Evolutionary conservation across 768 basidiomycete species (phyloP).

Genomic region (Trametes villosa): DNA sequence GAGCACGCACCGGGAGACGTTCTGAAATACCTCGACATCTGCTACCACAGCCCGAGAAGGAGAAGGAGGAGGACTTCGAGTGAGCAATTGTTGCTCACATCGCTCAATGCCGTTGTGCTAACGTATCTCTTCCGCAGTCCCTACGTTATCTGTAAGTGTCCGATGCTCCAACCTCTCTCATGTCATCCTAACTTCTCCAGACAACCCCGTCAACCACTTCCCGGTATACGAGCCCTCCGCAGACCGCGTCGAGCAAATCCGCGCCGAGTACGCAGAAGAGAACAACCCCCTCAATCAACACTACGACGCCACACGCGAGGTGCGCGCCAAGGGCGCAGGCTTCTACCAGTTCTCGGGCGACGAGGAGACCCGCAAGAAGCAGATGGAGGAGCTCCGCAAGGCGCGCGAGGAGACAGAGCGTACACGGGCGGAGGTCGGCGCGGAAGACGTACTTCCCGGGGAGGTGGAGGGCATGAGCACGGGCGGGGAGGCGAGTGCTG

Average conservation of each 20-base stretch:
- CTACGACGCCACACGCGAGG: constrained; percentile 83
- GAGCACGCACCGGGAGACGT: constrained; percentile 64
- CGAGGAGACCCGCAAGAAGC: constrained; percentile 71
- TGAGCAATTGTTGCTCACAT: constrained; percentile 47
- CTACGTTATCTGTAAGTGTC: constrained; percentile 30
- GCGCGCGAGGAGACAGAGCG: constrained; percentile 74
- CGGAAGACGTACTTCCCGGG: constrained; percentile 64
- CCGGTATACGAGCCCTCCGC: constrained; percentile 86
- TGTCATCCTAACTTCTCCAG: constrained; percentile 41
- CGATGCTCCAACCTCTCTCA: neutral
- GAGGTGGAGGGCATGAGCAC: constrained; percentile 77
- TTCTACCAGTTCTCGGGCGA: constrained; percentile 92
- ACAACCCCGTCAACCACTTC: constrained; percentile 83
- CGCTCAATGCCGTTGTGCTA: constrained; percentile 29
- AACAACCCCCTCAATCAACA: constrained; percentile 75
- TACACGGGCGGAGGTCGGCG: constrained; percentile 61
- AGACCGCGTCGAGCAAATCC: constrained; percentile 77
- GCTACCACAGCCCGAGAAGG: constrained; percentile 48
- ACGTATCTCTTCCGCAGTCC: constrained; percentile 22
- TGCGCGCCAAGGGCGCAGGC: constrained; percentile 86
- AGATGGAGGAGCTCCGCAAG: constrained; percentile 82
- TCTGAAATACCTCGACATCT: constrained; percentile 81
- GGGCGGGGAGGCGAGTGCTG: constrained; percentile 31
- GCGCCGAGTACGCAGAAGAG: constrained; percentile 67
- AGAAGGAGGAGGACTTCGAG: constrained; percentile 54